phyloP scores from a whole-genome alignment of 1,139 yeast genomes.

The Pichia sp. region DNA sequence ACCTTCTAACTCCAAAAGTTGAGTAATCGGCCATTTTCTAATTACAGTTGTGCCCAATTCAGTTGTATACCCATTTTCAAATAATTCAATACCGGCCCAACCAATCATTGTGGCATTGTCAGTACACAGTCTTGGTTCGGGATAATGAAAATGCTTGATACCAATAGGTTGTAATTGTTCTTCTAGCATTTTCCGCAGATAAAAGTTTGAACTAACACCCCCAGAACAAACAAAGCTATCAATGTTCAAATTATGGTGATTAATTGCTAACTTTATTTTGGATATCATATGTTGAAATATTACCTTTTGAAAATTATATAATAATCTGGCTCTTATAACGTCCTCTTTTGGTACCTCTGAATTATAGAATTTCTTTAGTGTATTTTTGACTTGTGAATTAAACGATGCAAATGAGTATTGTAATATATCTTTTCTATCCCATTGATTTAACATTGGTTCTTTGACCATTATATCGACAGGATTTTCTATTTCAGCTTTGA shows the following conservation, averaged over 20 bases:
- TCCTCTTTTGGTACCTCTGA: slow-evolving; percentile 21
- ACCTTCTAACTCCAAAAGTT: slow-evolving; percentile 42
- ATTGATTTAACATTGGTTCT: slow-evolving; percentile 46
- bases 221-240: slow-evolving; percentile 72
- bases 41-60: slow-evolving; percentile 50
- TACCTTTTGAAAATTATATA: slow-evolving; percentile 56
- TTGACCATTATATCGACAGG: slow-evolving; percentile 38
- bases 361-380: slow-evolving; percentile 23
- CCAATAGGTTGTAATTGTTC: slow-evolving; percentile 30
- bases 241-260: slow-evolving; percentile 35
- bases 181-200: slow-evolving; percentile 47
- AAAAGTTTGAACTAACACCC: slow-evolving; percentile 79
- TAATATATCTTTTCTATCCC: slow-evolving; percentile 37
- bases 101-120: slow-evolving; percentile 98
- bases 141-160: slow-evolving; percentile 46
- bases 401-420: slow-evolving; percentile 80
- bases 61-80: slow-evolving; percentile 47
- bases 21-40: slow-evolving; percentile 68
- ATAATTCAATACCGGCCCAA: slow-evolving; percentile 88
- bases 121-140: slow-evolving; percentile 70
- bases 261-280: slow-evolving; percentile 50
- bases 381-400: slow-evolving; percentile 47
- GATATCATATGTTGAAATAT: slow-evolving; percentile 67
- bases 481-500: slow-evolving; percentile 22
- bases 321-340: slow-evolving; percentile 37